phyloP scores from a whole-genome alignment of 2,329 filamentous ascomycete species.

The Claviceps humidiphila region DNA sequence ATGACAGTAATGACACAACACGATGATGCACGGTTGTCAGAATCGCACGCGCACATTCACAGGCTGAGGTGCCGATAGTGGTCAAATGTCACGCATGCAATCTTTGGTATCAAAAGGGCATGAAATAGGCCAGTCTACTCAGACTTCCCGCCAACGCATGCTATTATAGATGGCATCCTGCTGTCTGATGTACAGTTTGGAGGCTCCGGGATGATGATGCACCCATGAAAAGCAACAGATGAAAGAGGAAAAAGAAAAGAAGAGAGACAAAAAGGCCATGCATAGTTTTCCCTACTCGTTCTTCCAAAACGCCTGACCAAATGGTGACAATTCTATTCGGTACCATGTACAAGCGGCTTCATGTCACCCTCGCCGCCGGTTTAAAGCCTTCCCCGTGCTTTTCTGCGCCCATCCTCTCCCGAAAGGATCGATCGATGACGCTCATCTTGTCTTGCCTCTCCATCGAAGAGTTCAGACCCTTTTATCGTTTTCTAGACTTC shows the following conservation, averaged over 20 bases:
- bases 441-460: background rate
- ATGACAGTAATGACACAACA: too few relatives aligned
- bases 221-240: conserved; percentile 12
- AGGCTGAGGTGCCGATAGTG: too few relatives aligned
- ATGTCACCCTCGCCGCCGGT: background rate
- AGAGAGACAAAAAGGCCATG: conserved; percentile 8
- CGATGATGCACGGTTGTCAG: too few relatives aligned
- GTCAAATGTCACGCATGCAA: too few relatives aligned
- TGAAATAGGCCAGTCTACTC: background rate
- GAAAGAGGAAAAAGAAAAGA: background rate
- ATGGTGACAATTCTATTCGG: conserved; percentile 17
- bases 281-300: conserved; percentile 16
- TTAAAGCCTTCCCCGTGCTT: background rate
- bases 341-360: conserved; percentile 17
- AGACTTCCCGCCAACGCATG: conserved; percentile 3
- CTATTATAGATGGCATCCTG: conserved; percentile 9
- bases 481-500: background rate
- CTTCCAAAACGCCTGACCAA: conserved; percentile 30
- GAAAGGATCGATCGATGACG: background rate
- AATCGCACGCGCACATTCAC: too few relatives aligned
- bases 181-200: conserved; percentile 21
- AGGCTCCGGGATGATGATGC: conserved; percentile 20
- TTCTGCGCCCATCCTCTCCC: background rate
- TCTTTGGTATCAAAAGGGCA: background rate
- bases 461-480: background rate